These are phyloP conservation scores for Ganoderma sp. DNA, from an alignment of 1,284 basidiomycete species.

Conservation along the genomic window DNA sequence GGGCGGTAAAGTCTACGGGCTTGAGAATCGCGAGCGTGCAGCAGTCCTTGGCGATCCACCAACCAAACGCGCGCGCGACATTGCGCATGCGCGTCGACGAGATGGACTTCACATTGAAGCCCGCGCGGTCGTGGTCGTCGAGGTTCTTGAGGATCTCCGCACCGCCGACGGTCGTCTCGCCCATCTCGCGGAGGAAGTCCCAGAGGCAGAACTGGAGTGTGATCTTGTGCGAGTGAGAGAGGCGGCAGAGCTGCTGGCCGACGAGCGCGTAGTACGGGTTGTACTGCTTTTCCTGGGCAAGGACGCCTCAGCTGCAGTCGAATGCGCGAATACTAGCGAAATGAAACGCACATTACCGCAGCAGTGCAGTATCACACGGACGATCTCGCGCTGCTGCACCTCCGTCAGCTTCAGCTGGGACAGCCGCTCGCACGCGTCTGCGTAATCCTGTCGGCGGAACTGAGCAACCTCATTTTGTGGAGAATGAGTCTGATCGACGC, in stretches of 20 bases:
- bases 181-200: constrained; percentile 95
- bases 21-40: constrained; percentile 82
- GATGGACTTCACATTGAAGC: constrained; percentile 59
- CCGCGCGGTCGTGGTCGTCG: constrained; percentile 52
- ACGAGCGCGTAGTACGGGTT: constrained; percentile 97
- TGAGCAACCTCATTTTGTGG: neutral
- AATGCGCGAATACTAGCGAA: neutral
- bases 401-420: constrained; percentile 85
- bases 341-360: constrained; percentile 77
- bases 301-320: constrained; percentile 10
- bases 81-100: constrained; percentile 66
- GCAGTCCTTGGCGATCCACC: constrained; percentile 82
- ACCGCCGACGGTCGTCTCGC: constrained; percentile 85
- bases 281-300: constrained; percentile 81
- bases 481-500: constrained; percentile 37
- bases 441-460: constrained; percentile 74
- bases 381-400: constrained; percentile 92
- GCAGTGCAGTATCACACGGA: constrained; percentile 92
- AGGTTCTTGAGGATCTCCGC: constrained; percentile 74
- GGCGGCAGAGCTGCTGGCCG: constrained; percentile 72
- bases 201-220: constrained; percentile 96
- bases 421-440: constrained; percentile 90
- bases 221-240: constrained; percentile 84
- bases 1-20: constrained; percentile 84
- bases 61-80: constrained; percentile 80